Evolutionary conservation across 805 yeast species (phyloP), one percentile per base, ranked within the genome.

Genomic region (Candida michaelii): DNA sequence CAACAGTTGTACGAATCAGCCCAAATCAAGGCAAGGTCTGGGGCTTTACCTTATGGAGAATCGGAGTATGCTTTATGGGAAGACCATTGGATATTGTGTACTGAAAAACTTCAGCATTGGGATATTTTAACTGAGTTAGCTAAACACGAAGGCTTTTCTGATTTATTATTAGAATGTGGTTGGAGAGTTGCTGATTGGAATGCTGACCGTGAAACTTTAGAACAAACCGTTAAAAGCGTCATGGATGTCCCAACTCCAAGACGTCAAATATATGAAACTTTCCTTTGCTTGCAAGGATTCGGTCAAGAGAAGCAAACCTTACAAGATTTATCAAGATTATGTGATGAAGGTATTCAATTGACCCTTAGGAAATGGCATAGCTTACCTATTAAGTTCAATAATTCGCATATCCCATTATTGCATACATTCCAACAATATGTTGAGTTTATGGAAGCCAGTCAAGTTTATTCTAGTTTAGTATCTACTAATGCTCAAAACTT

Each of bases 111-210:
- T 30, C 99, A 93, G 59, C 97, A 93, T 51, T 93, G 99, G 99
- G 99, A 93, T 58, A 84, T 93, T 36, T 71, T 93, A 45, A 91
- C 99, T 0, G 99, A 93, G 55, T 72, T 95, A 23, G 97, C 99
- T 2, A 89, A 91, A 54, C 98, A 95, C 57, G 99, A 95, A 70
- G 97, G 97, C 0, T 95, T 91, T 59, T 89, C 97, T 0, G 99
- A 93, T 56, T 71, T 93, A 50, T 67, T 95, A 18, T 71, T 93
- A n/a, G 99, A 93, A 62, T 95, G 99, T 74, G 99, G 98, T 29
- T 93, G 99, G 99, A 76, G 99, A 56, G 95, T 93, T 30, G 97
- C 99, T 6, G 98, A 93, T 57, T 93, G 99, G 99, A 84, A 83
- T 46, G 83, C 95, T 7, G 99, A 95, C 56, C 77, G 90, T 49